Evolutionary conservation across 345 rosid genomes (phyloP).

Genomic region (Salix purpurea): DNA sequence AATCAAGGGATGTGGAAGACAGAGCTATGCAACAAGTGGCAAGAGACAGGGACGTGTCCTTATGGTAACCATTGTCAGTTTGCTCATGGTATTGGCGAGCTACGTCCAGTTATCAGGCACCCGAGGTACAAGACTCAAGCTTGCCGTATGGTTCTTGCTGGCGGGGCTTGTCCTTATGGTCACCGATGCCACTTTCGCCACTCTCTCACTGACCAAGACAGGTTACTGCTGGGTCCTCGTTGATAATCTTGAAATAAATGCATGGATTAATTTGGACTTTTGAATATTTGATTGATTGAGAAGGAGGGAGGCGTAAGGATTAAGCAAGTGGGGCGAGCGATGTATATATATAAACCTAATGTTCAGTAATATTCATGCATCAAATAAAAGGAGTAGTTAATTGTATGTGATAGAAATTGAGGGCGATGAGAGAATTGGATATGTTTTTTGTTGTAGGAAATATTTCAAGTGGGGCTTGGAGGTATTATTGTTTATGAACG

Average conservation of each 20-base stretch:
- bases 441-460: background rate
- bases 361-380: background rate
- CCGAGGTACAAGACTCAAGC: constrained; percentile 22
- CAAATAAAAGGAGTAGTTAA: background rate
- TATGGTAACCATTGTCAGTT: constrained; percentile 16
- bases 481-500: background rate
- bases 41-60: constrained; percentile 18
- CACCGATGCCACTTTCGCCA: constrained; percentile 25
- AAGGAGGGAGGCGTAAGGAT: background rate
- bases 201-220: constrained; percentile 19
- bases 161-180: constrained; percentile 13
- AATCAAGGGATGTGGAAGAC: constrained; percentile 25
- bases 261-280: background rate
- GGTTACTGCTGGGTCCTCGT: background rate
- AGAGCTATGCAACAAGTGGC: constrained; percentile 25
- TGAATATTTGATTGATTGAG: background rate
- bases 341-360: constrained; percentile 7
- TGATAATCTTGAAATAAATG: background rate
- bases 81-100: constrained; percentile 19
- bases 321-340: constrained; percentile 3
- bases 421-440: background rate
- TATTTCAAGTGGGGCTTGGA: background rate
- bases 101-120: constrained; percentile 19
- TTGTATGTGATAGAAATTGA: background rate
- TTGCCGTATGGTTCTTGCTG: constrained; percentile 17